phyloP scores from a whole-genome alignment of 2,329 filamentous ascomycete species.

The Colletotrichum agaves region DNA sequence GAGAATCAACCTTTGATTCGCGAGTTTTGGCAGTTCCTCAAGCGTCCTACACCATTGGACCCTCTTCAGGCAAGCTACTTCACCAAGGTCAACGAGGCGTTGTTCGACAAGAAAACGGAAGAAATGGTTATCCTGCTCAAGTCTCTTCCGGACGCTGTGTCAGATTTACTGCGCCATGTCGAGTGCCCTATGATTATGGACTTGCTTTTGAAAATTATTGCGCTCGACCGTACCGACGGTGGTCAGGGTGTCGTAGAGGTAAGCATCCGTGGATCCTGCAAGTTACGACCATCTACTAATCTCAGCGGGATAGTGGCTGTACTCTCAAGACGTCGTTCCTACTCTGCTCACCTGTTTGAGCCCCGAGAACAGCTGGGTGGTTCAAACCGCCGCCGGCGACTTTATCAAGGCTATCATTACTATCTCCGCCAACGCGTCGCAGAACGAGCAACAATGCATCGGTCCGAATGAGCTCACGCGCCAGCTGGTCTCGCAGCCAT shows the following conservation, averaged over 20 bases:
- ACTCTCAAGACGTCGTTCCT: conserved; percentile 88
- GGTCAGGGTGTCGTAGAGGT: conserved; percentile 95
- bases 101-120: conserved; percentile 97
- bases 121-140: conserved; percentile 95
- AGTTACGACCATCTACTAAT: conserved; percentile 18
- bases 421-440: conserved; percentile 96
- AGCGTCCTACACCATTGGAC: conserved; percentile 85
- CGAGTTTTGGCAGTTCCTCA: conserved; percentile 92
- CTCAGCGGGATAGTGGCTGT: conserved; percentile 78
- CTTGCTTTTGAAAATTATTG: conserved; percentile 94
- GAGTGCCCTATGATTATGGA: conserved; percentile 99
- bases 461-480: conserved; percentile 96
- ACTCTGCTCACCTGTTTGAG: conserved; percentile 87
- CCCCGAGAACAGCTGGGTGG: conserved; percentile 85
- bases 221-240: conserved; percentile 89
- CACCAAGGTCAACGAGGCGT: conserved; percentile 97
- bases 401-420: conserved; percentile 99
- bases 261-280: conserved; percentile 48
- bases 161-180: conserved; percentile 89
- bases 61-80: conserved; percentile 97
- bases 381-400: conserved; percentile 95
- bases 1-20: conserved; percentile 82
- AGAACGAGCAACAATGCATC: conserved; percentile 98
- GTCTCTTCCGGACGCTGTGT: conserved; percentile 81
- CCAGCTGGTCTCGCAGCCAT: conserved; percentile 88